Percentiles rank a stretch among this genome's conserved stretches.
These are phyloP conservation scores for Penicillium sp. DNA, from an alignment of 2,329 filamentous ascomycete genomes.

Conservation along the genomic window DNA sequence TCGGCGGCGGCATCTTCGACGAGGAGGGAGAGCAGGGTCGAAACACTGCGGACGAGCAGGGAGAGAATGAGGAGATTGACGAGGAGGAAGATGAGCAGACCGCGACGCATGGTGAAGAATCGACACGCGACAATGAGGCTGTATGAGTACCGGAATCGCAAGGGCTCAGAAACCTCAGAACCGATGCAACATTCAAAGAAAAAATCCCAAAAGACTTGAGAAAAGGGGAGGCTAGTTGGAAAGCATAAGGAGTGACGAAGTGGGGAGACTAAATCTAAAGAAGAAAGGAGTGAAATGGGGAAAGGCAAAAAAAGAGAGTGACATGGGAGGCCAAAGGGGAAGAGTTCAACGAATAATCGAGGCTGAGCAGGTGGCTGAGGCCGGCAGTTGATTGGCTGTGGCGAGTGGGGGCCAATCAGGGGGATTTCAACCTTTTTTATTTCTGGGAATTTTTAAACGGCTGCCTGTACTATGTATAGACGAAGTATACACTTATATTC, in stretches of 20 bases:
- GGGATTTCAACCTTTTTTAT: conserved; percentile 1
- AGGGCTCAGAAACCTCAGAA: no score
- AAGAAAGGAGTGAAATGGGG: conserved; percentile 25
- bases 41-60: conserved; percentile 67
- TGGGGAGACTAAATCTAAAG: conserved; percentile 21
- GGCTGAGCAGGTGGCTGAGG: conserved; percentile 9
- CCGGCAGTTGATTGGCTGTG: conserved; percentile 1
- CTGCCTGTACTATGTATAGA: not conserved
- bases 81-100: conserved; percentile 64
- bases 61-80: conserved; percentile 65
- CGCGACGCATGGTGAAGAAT: conserved; percentile 57
- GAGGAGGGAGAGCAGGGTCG: conserved; percentile 70
- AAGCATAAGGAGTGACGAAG: conserved; percentile 26
- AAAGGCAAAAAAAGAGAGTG: conserved; percentile 29
- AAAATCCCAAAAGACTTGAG: conserved; percentile 7
- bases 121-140: not conserved
- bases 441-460: not conserved
- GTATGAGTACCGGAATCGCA: not conserved
- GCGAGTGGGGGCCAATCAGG: conserved; percentile 1
- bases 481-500: no score
- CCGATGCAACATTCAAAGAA: not conserved
- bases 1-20: conserved; percentile 68
- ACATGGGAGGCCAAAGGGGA: conserved; percentile 1
- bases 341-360: conserved; percentile 1
- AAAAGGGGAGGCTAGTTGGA: conserved; percentile 16